Conservation (phyloP, 352 stramenopile genomes). For the Globisporangium canariense region DNA sequence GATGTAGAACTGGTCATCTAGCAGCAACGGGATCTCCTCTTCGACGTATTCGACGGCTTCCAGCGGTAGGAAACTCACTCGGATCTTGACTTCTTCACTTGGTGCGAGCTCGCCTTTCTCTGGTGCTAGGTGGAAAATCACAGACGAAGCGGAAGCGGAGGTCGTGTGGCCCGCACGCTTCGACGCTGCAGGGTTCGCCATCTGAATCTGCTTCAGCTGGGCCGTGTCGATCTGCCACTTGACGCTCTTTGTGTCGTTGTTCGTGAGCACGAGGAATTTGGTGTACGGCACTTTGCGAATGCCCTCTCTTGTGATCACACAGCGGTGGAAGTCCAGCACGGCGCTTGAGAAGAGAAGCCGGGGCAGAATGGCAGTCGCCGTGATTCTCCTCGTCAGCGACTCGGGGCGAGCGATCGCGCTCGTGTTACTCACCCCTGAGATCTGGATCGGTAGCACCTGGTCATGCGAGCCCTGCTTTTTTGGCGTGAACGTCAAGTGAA, state of each 20-base stretch:
- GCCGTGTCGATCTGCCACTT: constrained; percentile 79
- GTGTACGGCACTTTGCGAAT: constrained; percentile 88
- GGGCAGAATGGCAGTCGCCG: constrained; percentile 51
- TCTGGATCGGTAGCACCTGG: constrained; percentile 71
- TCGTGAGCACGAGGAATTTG: constrained; percentile 72
- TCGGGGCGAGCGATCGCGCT: constrained; percentile 21
- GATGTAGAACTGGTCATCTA: constrained; percentile 80
- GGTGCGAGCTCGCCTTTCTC: constrained; percentile 74
- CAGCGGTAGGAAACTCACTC: constrained; percentile 84
- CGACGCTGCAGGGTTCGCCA: constrained; percentile 16
- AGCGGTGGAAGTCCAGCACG: constrained; percentile 76
- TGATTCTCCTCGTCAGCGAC: constrained; percentile 41
- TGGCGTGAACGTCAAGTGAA: constrained; percentile 79
- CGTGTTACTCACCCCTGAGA: constrained; percentile 42
- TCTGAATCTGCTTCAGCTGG: constrained; percentile 25
- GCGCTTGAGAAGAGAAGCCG: constrained; percentile 69
- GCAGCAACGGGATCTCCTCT: constrained; percentile 65
- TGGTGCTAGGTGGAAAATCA: constrained; percentile 83
- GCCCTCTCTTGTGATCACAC: constrained; percentile 82
- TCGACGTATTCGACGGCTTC: constrained; percentile 77
- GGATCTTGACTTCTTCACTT: constrained; percentile 72
- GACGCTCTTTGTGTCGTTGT: constrained; percentile 55
- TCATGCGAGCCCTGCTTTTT: constrained; percentile 35
- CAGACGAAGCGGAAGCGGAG: constrained; percentile 26
- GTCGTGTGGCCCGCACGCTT: constrained; percentile 30